These are phyloP conservation scores for Solanum phureja DNA, from an alignment of 257 asterid genomes.

Conservation along the genomic window DNA sequence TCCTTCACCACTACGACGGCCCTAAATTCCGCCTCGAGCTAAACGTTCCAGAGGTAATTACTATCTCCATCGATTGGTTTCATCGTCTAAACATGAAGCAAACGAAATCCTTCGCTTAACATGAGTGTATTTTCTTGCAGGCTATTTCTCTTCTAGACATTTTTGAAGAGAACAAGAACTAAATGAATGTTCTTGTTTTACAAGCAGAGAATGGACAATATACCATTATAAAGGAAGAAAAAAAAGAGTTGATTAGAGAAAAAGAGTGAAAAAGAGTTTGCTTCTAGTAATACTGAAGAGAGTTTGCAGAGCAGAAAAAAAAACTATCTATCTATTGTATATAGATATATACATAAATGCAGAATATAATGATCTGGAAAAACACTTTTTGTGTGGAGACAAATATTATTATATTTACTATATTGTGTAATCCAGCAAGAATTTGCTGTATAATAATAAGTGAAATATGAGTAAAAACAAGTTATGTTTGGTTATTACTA, in stretches of 20 bases:
- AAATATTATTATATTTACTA: neutral
- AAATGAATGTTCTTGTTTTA: neutral
- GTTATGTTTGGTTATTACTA: neutral
- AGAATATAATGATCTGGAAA: neutral
- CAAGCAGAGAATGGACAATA: neutral
- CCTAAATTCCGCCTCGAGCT: constrained; percentile 97
- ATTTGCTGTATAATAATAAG: neutral
- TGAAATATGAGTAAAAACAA: neutral
- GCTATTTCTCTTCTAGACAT: constrained; percentile 84
- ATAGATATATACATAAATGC: neutral
- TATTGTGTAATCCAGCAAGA: neutral
- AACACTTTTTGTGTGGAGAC: neutral
- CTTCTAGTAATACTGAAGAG: neutral
- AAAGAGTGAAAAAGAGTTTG: neutral
- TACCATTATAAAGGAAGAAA: neutral
- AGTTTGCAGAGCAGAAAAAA: neutral
- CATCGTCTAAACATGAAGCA: neutral
- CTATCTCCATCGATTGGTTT: neutral
- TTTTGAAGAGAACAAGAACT: constrained; percentile 45
- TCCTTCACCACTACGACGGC: constrained; percentile 95
- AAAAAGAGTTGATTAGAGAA: neutral
- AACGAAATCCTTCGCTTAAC: neutral
- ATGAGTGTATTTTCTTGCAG: constrained; percentile 24
- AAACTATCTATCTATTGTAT: neutral
- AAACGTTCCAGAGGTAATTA: constrained; percentile 75